Percentiles rank a stretch among this genome's conserved stretches.
Conservation (phyloP, 306 rosid genomes). For the Quercus parvula region DNA sequence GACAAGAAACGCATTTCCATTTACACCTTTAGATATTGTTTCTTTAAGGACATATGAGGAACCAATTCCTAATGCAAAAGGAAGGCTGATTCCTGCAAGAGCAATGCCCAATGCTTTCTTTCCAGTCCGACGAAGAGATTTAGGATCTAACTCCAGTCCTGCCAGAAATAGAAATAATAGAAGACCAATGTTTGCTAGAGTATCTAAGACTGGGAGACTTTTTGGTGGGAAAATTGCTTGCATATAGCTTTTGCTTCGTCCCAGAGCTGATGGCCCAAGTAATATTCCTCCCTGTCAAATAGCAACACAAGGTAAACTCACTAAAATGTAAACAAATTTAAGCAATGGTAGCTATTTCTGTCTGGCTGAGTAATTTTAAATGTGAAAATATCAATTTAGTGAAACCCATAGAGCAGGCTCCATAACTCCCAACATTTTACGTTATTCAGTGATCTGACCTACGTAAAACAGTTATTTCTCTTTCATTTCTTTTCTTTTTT, state of each 20-base stretch:
- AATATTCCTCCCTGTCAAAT: constrained; percentile 75
- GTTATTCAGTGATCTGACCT: too few species aligned
- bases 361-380: not conserved
- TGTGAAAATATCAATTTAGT: not conserved
- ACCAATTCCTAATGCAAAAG: constrained; percentile 80
- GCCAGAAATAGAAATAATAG: constrained; percentile 73
- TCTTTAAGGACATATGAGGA: constrained; percentile 53
- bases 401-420: not conserved
- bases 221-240: constrained; percentile 62
- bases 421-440: not conserved
- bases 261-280: constrained; percentile 84
- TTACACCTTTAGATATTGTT: constrained; percentile 66
- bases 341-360: not conserved
- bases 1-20: constrained; percentile 53
- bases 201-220: constrained; percentile 78
- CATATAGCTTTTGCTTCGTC: constrained; percentile 62
- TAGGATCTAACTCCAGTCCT: constrained; percentile 72
- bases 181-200: constrained; percentile 86
- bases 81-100: constrained; percentile 66
- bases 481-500: not conserved
- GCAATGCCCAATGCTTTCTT: constrained; percentile 67
- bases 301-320: not conserved
- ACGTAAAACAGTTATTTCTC: not conserved
- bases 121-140: constrained; percentile 63
- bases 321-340: not conserved